Percentiles rank a stretch among this genome's conserved stretches.
Conservation (phyloP, 2,329 filamentous ascomycete genomes). For the Neospermospora avenae region DNA sequence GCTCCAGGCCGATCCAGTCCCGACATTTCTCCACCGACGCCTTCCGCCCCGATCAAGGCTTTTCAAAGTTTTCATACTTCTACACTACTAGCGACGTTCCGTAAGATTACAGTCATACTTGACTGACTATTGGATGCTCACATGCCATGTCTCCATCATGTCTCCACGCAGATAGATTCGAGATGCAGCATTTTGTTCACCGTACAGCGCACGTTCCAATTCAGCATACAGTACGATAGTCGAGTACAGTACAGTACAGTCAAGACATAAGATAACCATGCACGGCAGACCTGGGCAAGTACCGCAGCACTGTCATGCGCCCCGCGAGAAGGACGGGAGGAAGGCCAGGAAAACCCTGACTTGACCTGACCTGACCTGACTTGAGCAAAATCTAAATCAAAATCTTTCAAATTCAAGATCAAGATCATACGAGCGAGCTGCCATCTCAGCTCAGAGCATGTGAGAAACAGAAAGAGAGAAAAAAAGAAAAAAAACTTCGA, state of each 20-base stretch:
- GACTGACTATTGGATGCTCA: neutral
- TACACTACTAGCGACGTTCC: too few species aligned
- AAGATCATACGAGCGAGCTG: neutral
- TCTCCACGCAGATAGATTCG: too few species aligned
- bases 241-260: too few species aligned
- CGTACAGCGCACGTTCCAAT: conserved; percentile 2
- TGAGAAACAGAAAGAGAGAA: neutral
- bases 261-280: neutral
- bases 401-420: neutral
- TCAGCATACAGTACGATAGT: neutral
- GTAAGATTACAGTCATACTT: neutral
- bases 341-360: neutral
- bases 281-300: neutral
- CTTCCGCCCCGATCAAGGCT: conserved; percentile 4
- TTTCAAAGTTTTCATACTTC: neutral
- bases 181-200: neutral
- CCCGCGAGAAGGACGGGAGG: too few species aligned
- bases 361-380: too few species aligned
- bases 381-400: too few species aligned
- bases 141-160: neutral
- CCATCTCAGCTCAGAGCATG: neutral
- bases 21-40: conserved; percentile 6
- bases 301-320: neutral
- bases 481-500: neutral
- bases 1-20: neutral